Percentiles rank a stretch among this genome's conserved stretches.
phyloP scores from a whole-genome alignment of 23 red algal species.

The Pyropia yezoensis region DNA sequence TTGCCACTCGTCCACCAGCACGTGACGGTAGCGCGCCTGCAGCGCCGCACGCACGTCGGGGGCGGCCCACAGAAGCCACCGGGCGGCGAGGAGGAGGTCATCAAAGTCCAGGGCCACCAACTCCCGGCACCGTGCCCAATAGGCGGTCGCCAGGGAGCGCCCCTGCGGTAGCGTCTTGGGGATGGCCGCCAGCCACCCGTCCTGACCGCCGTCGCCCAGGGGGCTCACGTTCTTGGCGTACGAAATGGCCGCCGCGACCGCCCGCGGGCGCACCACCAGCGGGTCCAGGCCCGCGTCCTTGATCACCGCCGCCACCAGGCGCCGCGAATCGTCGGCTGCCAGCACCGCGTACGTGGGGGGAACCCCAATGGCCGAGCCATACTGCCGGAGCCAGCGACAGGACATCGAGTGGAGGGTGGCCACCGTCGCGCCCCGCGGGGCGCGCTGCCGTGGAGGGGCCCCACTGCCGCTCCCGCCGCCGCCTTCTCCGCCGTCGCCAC shows the following conservation, averaged over 20 bases:
- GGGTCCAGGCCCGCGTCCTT: slow-evolving; percentile 5
- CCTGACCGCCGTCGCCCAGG: too few relatives aligned
- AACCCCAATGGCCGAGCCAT: slow-evolving; percentile 36
- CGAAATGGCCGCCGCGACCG: neutral
- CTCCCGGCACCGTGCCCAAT: neutral
- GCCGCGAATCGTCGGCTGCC: slow-evolving; percentile 37
- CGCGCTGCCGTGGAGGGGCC: too few relatives aligned
- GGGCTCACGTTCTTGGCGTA: too few relatives aligned
- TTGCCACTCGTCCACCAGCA: slow-evolving; percentile 86
- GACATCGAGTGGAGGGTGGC: slow-evolving; percentile 75
- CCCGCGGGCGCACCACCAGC: neutral
- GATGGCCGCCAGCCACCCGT: too few relatives aligned
- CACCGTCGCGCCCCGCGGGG: neutral
- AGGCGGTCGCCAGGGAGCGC: too few relatives aligned
- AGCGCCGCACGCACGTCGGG: slow-evolving; percentile 16
- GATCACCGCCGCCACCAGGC: slow-evolving; percentile 14
- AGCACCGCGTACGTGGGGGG: slow-evolving; percentile 28
- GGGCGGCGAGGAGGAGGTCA: slow-evolving; percentile 52
- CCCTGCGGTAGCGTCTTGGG: too few relatives aligned
- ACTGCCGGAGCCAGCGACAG: slow-evolving; percentile 23
- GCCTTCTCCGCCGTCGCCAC: too few relatives aligned
- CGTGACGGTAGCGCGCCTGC: slow-evolving; percentile 28
- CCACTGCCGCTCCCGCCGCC: too few relatives aligned
- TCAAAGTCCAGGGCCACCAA: slow-evolving; percentile 75
- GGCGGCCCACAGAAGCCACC: slow-evolving; percentile 18